These are phyloP conservation scores for Clavispora fructus DNA, from an alignment of 805 yeast genomes.

Conservation along the genomic window DNA sequence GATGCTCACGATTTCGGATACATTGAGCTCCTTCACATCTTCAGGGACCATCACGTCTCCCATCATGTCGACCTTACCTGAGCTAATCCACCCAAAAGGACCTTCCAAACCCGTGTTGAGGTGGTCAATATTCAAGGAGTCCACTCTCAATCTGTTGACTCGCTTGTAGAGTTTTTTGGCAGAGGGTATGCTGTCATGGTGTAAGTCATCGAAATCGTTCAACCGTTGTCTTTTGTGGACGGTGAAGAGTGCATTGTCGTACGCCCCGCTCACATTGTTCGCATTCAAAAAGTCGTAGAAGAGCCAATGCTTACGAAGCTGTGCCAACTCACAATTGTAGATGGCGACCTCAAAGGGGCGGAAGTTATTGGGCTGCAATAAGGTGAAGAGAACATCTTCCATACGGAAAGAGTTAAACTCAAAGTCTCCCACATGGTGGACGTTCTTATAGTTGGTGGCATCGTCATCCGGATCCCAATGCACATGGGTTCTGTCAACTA, in stretches of 20 bases:
- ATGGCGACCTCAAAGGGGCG: slow-evolving; percentile 83
- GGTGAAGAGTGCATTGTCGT: slow-evolving; percentile 89
- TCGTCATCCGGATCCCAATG: slow-evolving; percentile 77
- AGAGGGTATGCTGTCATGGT: slow-evolving; percentile 3
- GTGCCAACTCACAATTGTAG: slow-evolving; percentile 78
- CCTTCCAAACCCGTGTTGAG: slow-evolving; percentile 86
- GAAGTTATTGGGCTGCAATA: slow-evolving; percentile 75
- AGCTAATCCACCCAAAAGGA: slow-evolving; percentile 95
- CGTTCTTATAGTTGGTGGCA: slow-evolving; percentile 72
- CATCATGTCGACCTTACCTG: slow-evolving; percentile 87
- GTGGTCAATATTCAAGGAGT: slow-evolving; percentile 82
- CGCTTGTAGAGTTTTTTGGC: slow-evolving; percentile 44
- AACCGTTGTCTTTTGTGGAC: slow-evolving; percentile 71
- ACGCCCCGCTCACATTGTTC: slow-evolving; percentile 79
- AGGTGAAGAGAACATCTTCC: slow-evolving; percentile 79
- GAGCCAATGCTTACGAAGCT: slow-evolving; percentile 87
- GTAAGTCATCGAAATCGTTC: slow-evolving; percentile 35
- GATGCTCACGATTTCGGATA: slow-evolving; percentile 44
- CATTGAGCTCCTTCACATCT: slow-evolving; percentile 45
- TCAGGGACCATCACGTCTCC: slow-evolving; percentile 86
- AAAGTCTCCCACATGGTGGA: slow-evolving; percentile 83
- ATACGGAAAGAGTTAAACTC: slow-evolving; percentile 78
- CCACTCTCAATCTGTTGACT: slow-evolving; percentile 76
- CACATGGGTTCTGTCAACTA: slow-evolving; percentile 86
- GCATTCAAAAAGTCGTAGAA: slow-evolving; percentile 84